Conservation (phyloP, 2,329 filamentous ascomycete genomes). For the Dryadomyces sulphureus region DNA sequence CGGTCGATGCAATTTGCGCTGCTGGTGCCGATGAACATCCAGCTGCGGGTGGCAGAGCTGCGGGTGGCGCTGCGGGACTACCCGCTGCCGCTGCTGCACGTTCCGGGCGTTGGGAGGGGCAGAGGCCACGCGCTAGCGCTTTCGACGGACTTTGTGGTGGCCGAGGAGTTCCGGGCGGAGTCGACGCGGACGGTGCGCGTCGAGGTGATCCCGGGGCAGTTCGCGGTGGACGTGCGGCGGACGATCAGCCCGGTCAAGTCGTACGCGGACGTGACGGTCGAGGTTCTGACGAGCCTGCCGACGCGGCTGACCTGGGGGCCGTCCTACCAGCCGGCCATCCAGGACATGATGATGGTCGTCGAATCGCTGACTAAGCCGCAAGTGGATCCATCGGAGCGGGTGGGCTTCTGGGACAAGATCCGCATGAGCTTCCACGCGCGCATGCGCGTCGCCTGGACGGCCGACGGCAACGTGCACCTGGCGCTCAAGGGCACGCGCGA, state of each 20-base stretch:
- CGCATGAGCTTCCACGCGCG: conserved; percentile 86
- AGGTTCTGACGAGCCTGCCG: conserved; percentile 84
- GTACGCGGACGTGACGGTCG: conserved; percentile 80
- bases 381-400: conserved; percentile 79
- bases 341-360: conserved; percentile 99
- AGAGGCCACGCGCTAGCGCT: conserved; percentile 67
- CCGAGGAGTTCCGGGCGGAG: conserved; percentile 77
- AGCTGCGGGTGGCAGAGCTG: conserved; percentile 81
- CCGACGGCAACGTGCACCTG: conserved; percentile 88
- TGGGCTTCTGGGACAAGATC: conserved; percentile 99
- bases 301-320: conserved; percentile 95
- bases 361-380: conserved; percentile 96
- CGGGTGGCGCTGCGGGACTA: conserved; percentile 83
- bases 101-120: conserved; percentile 69
- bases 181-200: conserved; percentile 71
- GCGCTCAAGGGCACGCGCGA: conserved; percentile 84
- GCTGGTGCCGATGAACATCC: conserved; percentile 77
- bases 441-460: conserved; percentile 80
- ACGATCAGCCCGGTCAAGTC: conserved; percentile 94
- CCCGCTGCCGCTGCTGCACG: conserved; percentile 78
- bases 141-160: conserved; percentile 84
- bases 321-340: conserved; percentile 92
- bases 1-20: conserved; percentile 80
- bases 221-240: conserved; percentile 72
- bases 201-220: conserved; percentile 69